A percentile compares a stretch with the other conserved stretches of the same genome.
These are phyloP conservation scores for Russula emetica DNA, from an alignment of 768 basidiomycete species.

Conservation along the genomic window DNA sequence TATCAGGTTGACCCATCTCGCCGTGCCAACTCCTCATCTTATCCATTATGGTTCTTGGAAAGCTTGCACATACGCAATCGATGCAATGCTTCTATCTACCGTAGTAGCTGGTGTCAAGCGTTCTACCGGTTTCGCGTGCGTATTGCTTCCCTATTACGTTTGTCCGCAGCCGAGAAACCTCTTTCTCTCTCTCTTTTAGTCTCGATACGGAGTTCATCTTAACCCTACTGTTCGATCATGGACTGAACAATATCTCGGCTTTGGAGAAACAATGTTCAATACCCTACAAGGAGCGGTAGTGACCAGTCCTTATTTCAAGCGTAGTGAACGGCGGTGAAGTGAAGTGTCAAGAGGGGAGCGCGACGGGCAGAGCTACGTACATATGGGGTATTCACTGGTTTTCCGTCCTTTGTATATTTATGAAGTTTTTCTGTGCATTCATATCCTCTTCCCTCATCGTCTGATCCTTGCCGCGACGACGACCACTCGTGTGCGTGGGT, in stretches of 20 bases:
- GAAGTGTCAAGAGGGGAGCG: background rate
- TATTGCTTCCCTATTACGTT: slow-evolving; percentile 28
- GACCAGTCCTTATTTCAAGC: slow-evolving; percentile 79
- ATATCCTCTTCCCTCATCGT: background rate
- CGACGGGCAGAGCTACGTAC: background rate
- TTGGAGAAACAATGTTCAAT: slow-evolving; percentile 89
- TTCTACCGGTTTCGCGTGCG: slow-evolving; percentile 86
- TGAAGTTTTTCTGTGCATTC: background rate
- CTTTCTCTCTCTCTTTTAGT: slow-evolving; percentile 38
- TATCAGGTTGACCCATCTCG: background rate
- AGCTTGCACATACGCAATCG: slow-evolving; percentile 78
- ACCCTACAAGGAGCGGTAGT: slow-evolving; percentile 81
- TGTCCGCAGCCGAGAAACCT: slow-evolving; percentile 14
- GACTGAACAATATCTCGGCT: slow-evolving; percentile 75
- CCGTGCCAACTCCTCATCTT: background rate
- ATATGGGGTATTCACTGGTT: background rate
- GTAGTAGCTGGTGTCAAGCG: slow-evolving; percentile 87
- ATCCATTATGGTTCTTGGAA: slow-evolving; percentile 51
- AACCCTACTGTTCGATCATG: slow-evolving; percentile 74
- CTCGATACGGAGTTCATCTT: slow-evolving; percentile 59
- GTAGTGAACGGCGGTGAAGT: slow-evolving; percentile 41
- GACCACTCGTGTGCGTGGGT: background rate
- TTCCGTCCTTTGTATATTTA: slow-evolving; percentile 3
- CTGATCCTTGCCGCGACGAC: background rate
- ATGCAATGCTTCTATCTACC: slow-evolving; percentile 82